phyloP scores from a whole-genome alignment of 164 flowering plant species.

The Magnolia sinica region DNA sequence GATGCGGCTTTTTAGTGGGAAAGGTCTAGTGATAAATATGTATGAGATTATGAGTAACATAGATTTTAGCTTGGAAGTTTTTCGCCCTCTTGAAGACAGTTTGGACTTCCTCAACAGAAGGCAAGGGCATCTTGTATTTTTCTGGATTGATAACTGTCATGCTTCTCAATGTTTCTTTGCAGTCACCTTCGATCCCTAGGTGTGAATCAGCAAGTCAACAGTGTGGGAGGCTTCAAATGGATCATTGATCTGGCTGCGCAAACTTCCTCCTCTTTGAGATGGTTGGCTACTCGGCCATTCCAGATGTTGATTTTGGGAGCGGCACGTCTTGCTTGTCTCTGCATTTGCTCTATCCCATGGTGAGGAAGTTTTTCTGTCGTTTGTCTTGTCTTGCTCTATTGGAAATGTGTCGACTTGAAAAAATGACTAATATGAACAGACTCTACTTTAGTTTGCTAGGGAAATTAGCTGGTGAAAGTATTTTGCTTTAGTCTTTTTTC shows the following conservation, averaged over 20 bases:
- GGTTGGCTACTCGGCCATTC: neutral
- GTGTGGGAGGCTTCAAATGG: neutral
- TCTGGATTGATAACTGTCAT: too few relatives aligned
- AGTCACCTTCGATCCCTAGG: neutral
- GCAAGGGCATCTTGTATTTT: too few relatives aligned
- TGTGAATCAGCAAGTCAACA: neutral
- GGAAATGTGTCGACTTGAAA: neutral
- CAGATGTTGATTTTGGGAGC: too few relatives aligned
- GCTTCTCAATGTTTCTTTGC: neutral
- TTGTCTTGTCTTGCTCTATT: neutral
- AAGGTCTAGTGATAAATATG: neutral
- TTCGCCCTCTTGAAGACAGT: neutral
- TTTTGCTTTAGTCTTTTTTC: too few relatives aligned
- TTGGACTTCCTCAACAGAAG: too few relatives aligned
- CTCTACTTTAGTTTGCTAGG: too few relatives aligned
- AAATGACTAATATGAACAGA: neutral
- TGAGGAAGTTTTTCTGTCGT: neutral
- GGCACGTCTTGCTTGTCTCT: too few relatives aligned
- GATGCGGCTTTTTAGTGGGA: too few relatives aligned
- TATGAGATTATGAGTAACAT: neutral
- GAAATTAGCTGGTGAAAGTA: too few relatives aligned
- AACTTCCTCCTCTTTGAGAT: neutral
- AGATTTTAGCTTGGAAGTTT: neutral
- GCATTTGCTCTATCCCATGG: neutral
- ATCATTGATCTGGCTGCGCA: neutral